Evolutionary conservation across 768 basidiomycete species (phyloP).

Genomic region (Termitomyces sp.): DNA sequence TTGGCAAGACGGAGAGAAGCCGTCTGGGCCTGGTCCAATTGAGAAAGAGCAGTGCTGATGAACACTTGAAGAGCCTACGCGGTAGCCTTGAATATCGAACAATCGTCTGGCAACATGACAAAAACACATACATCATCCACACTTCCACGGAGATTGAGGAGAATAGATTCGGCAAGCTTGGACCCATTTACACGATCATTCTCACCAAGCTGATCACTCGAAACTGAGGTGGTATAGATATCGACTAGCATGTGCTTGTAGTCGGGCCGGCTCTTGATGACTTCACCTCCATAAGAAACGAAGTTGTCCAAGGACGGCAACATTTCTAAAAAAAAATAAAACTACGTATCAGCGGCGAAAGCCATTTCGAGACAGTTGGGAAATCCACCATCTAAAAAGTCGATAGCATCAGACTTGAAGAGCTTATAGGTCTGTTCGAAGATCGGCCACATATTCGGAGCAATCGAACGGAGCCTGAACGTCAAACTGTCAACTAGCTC

Average conservation of each 20-base stretch:
- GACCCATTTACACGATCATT: constrained; percentile 82
- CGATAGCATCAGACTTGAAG: constrained; percentile 81
- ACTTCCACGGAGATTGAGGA: constrained; percentile 76
- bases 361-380: not conserved
- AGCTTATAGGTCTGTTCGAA: constrained; percentile 80
- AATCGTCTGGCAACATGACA: not conserved
- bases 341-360: not conserved
- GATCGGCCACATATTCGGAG: constrained; percentile 84
- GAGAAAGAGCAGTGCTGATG: constrained; percentile 56
- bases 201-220: constrained; percentile 72
- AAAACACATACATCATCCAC: constrained; percentile 66
- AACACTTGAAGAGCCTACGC: constrained; percentile 63
- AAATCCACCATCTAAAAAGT: constrained; percentile 79
- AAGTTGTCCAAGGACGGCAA: constrained; percentile 87
- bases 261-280: constrained; percentile 68
- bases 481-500: constrained; percentile 84
- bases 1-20: constrained; percentile 69
- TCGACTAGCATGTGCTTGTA: constrained; percentile 82
- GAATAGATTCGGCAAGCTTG: constrained; percentile 79
- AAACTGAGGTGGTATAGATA: constrained; percentile 77
- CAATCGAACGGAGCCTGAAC: constrained; percentile 74
- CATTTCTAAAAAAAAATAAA: constrained; percentile 59
- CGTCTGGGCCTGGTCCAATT: constrained; percentile 63
- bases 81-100: constrained; percentile 5
- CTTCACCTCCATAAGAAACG: constrained; percentile 76